A percentile compares a stretch with the other conserved stretches of the same genome.
Evolutionary conservation across 139 green algal genomes (phyloP).

Genomic region (Chlorella sp.): DNA sequence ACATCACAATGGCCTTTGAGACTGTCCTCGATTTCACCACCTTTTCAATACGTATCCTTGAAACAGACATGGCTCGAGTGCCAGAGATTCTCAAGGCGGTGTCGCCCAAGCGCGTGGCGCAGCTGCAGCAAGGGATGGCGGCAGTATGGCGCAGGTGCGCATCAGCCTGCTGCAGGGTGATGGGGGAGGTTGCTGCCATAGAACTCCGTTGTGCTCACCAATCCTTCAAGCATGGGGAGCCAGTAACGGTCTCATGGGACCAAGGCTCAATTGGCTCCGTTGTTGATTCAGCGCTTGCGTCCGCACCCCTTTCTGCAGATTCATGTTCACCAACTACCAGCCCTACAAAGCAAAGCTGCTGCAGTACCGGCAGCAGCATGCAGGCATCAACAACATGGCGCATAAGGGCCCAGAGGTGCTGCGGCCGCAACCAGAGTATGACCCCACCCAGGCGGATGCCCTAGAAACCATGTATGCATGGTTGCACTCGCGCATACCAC

Average conservation of each 20-base stretch:
- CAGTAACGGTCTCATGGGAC: neutral
- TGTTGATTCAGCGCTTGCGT: too few relatives aligned
- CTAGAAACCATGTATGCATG: too few relatives aligned
- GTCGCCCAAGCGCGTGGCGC: neutral
- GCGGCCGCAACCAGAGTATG: neutral
- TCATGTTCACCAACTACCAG: too few relatives aligned
- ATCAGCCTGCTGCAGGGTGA: too few relatives aligned
- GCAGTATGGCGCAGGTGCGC: conserved; percentile 16
- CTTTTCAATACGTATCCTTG: neutral
- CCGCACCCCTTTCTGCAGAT: too few relatives aligned
- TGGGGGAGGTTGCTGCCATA: too few relatives aligned
- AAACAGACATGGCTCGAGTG: neutral
- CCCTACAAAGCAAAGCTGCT: neutral
- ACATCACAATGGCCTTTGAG: neutral
- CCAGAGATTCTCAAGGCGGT: neutral
- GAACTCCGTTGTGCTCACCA: neutral
- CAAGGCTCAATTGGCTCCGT: neutral
- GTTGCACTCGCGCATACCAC: too few relatives aligned
- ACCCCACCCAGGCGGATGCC: too few relatives aligned
- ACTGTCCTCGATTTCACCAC: neutral
- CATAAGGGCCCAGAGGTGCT: neutral
- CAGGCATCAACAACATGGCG: neutral
- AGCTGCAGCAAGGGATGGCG: neutral
- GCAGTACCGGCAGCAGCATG: neutral
- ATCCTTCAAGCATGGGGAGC: neutral